Evolutionary conservation across 1,284 basidiomycete genomes (phyloP).

Genomic region (Ustilago loliicola): DNA sequence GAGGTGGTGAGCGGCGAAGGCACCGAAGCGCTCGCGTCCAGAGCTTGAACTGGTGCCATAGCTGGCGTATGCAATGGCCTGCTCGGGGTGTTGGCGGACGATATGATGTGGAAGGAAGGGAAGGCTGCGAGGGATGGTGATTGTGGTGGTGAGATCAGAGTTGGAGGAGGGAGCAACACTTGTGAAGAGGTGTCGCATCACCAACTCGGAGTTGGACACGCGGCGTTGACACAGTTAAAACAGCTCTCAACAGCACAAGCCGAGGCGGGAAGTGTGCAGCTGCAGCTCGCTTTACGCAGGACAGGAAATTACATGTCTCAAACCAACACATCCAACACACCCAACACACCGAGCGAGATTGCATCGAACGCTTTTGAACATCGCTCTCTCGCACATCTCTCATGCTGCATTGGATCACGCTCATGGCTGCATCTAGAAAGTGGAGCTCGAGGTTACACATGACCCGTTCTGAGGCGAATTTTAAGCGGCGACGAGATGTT

Average conservation of each 20-base stretch:
- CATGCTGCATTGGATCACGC: no score
- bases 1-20: constrained; percentile 43
- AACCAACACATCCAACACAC: constrained; percentile 32
- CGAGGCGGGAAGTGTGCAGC: constrained; percentile 15
- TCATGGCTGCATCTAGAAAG: background rate
- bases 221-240: background rate
- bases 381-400: background rate
- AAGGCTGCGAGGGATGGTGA: background rate
- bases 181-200: background rate
- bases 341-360: background rate
- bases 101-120: background rate
- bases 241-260: constrained; percentile 1
- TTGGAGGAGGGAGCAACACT: constrained; percentile 1
- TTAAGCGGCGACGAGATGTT: constrained; percentile 15
- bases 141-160: background rate
- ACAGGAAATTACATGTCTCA: constrained; percentile 33
- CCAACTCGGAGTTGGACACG: constrained; percentile 6
- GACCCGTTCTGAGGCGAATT: background rate
- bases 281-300: constrained; percentile 15
- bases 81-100: background rate
- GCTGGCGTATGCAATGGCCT: background rate
- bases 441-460: background rate
- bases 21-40: constrained; percentile 32
- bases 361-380: no score
- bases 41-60: constrained; percentile 38